Percentiles rank a stretch among this genome's conserved stretches.
Evolutionary conservation across 345 rosid genomes (phyloP).

Genomic region (Eucalyptus brandiana): DNA sequence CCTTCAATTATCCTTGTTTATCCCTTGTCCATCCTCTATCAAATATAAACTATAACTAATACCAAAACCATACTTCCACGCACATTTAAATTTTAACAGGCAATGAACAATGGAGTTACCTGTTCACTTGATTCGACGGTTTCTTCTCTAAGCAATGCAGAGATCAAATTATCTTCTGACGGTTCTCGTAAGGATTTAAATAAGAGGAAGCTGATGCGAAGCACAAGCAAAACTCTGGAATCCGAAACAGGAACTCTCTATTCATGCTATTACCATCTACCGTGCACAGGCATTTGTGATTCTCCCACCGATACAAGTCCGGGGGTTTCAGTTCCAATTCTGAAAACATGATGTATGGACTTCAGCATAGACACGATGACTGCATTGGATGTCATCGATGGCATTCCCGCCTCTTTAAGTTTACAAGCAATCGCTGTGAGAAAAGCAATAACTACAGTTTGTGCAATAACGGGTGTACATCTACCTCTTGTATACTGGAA

Average conservation of each 20-base stretch:
- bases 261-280: constrained; percentile 61
- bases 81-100: too few relatives aligned
- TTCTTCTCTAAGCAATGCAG: not conserved
- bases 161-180: not conserved
- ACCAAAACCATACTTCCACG: too few relatives aligned
- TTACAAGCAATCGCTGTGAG: not conserved
- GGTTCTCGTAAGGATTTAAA: constrained; percentile 24
- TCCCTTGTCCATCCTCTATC: too few relatives aligned
- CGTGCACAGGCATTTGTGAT: constrained; percentile 76
- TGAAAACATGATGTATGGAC: constrained; percentile 52
- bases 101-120: constrained; percentile 38
- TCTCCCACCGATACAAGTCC: constrained; percentile 49
- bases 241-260: constrained; percentile 45
- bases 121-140: not conserved
- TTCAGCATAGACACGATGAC: constrained; percentile 68
- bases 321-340: constrained; percentile 46
- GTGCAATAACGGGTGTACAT: not conserved
- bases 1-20: too few relatives aligned
- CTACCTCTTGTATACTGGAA: not conserved
- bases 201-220: constrained; percentile 64
- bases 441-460: not conserved
- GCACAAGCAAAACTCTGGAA: constrained; percentile 92
- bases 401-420: not conserved
- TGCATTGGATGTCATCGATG: constrained; percentile 76
- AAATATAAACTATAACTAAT: too few relatives aligned